Percentiles rank a stretch among this genome's conserved stretches.
Conservation (phyloP, 2,329 filamentous ascomycete genomes). For the Pseudocercospora cruenta region DNA sequence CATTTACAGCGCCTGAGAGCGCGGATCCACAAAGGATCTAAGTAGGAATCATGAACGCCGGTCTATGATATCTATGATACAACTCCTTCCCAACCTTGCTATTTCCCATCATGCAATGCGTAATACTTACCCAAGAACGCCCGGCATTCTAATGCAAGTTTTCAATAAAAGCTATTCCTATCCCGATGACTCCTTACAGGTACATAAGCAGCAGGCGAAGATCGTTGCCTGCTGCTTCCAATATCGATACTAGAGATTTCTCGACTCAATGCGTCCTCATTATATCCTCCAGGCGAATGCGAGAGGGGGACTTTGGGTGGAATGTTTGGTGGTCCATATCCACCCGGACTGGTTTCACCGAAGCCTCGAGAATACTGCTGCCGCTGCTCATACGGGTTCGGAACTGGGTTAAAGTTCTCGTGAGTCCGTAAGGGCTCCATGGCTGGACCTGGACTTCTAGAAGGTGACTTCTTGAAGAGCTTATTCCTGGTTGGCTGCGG, state of each 20-base stretch:
- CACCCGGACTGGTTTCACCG: conserved; percentile 40
- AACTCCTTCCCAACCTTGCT: not conserved
- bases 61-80: not conserved
- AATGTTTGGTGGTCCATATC: conserved; percentile 20
- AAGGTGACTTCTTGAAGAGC: conserved; percentile 63
- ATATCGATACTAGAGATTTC: conserved; percentile 65
- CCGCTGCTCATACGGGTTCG: conserved; percentile 52
- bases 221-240: conserved; percentile 27
- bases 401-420: conserved; percentile 47
- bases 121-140: not conserved
- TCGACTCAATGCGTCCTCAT: conserved; percentile 66
- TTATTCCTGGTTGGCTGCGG: conserved; percentile 55
- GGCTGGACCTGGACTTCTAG: conserved; percentile 21
- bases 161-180: conserved; percentile 34
- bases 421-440: conserved; percentile 41
- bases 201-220: conserved; percentile 31
- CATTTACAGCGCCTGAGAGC: not conserved
- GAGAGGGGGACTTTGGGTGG: conserved; percentile 29
- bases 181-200: conserved; percentile 40
- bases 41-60: not conserved
- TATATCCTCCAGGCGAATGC: conserved; percentile 27
- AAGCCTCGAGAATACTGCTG: conserved; percentile 50
- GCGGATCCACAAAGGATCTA: not conserved
- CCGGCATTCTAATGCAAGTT: not conserved
- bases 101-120: not conserved